Evolutionary conservation across 2,329 filamentous ascomycete genomes (phyloP).

Genomic region (Dactylella cylindrospora): DNA sequence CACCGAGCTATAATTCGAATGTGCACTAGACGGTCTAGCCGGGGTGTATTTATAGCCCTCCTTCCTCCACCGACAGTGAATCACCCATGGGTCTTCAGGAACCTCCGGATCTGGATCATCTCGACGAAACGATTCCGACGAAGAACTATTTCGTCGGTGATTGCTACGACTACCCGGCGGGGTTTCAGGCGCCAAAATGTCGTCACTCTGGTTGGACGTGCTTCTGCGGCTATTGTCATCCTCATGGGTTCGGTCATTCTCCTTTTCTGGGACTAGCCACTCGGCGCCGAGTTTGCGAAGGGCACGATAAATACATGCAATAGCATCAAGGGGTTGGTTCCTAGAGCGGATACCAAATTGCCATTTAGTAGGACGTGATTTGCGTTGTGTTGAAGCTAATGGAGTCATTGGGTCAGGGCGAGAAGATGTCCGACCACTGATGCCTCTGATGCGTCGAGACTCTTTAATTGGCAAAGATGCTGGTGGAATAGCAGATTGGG

Average conservation of each 20-base stretch:
- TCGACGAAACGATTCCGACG: constrained; percentile 48
- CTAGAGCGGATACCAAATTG: constrained; percentile 96
- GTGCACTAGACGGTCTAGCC: constrained; percentile 49
- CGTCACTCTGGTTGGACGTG: constrained; percentile 61
- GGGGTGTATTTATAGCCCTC: constrained; percentile 50
- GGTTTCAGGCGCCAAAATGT: constrained; percentile 62
- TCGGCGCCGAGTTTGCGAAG: constrained; percentile 82
- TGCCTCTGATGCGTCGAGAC: constrained; percentile 26
- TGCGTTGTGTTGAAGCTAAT: constrained; percentile 15
- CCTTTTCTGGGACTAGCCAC: constrained; percentile 63
- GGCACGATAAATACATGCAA: constrained; percentile 92
- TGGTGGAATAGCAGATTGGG: constrained; percentile 54
- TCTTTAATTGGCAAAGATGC: constrained; percentile 45
- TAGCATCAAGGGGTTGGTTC: constrained; percentile 90
- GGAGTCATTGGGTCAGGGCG: constrained; percentile 44
- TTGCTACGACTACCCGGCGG: constrained; percentile 33
- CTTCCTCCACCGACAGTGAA: constrained; percentile 48
- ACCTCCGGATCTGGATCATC: constrained; percentile 52
- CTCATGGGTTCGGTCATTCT: constrained; percentile 63
- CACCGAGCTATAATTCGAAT: constrained; percentile 48
- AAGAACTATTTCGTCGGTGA: constrained; percentile 39
- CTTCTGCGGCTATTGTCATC: constrained; percentile 54
- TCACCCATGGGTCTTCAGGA: constrained; percentile 49
- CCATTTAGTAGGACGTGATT: constrained; percentile 78
- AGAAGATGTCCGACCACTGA: constrained; percentile 24